A percentile compares a stretch with the other conserved stretches of the same genome.
Conservation (phyloP, 176 grass and related monocot genomes). For the Cenchrus americanus region DNA sequence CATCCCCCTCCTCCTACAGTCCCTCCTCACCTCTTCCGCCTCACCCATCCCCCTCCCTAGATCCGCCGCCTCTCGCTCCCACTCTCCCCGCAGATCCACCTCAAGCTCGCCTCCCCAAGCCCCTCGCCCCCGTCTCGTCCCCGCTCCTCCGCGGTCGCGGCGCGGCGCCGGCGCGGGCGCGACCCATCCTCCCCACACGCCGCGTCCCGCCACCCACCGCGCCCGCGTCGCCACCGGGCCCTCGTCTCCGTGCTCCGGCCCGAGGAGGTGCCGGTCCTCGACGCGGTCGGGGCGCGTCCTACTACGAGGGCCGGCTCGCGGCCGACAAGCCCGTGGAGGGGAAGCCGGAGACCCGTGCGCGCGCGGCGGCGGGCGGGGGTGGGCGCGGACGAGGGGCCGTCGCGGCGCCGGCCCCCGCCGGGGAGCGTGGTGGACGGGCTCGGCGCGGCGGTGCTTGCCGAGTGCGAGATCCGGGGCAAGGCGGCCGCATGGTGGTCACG, state of each 20-base stretch:
- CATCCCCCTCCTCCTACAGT: no score
- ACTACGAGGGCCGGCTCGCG: slow-evolving; percentile 65
- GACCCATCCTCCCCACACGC: slow-evolving; percentile 22
- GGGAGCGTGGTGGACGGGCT: slow-evolving; percentile 89
- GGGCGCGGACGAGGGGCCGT: slow-evolving; percentile 52
- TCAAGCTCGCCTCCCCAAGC: slow-evolving; percentile 42
- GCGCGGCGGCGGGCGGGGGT: slow-evolving; percentile 47
- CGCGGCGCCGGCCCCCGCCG: slow-evolving; percentile 61
- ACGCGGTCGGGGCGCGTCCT: slow-evolving; percentile 66
- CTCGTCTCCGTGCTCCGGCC: slow-evolving; percentile 59
- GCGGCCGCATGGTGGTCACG: slow-evolving; percentile 75
- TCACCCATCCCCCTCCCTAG: no score
- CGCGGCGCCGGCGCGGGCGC: slow-evolving; percentile 4
- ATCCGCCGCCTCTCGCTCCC: no score
- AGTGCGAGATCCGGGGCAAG: slow-evolving; percentile 78
- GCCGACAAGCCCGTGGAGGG: slow-evolving; percentile 70
- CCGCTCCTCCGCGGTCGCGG: neutral
- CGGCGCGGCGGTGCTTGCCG: slow-evolving; percentile 66
- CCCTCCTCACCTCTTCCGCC: no score
- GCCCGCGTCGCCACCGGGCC: slow-evolving; percentile 57
- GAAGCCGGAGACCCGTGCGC: slow-evolving; percentile 84
- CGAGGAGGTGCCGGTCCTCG: slow-evolving; percentile 71
- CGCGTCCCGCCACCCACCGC: slow-evolving; percentile 48
- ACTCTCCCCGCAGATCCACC: no score
- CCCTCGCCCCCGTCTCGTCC: slow-evolving; percentile 23